A percentile compares a stretch with the other conserved stretches of the same genome.
Conservation (phyloP, 441 rosid species). For the Croton setiger region DNA sequence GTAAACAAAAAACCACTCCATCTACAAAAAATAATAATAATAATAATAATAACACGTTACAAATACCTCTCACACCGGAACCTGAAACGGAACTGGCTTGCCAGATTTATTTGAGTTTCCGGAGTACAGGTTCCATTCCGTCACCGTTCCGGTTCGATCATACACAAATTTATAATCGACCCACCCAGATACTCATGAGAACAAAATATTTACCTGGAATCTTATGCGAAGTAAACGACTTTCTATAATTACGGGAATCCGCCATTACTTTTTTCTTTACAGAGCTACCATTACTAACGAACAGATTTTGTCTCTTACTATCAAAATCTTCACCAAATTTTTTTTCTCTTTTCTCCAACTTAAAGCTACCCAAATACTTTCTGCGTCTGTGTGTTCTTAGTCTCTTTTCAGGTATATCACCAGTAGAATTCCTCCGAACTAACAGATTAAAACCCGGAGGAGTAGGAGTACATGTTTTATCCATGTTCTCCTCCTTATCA, state of each 20-base stretch:
- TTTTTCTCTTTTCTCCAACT: neutral
- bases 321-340: neutral
- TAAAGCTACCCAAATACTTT: neutral
- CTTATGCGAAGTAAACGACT: neutral
- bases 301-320: neutral
- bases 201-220: neutral
- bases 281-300: neutral
- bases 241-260: neutral
- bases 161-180: too few relatives aligned
- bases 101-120: too few relatives aligned
- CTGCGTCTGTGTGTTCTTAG: neutral
- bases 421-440: neutral
- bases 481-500: neutral
- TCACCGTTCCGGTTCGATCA: too few relatives aligned
- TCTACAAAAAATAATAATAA: too few relatives aligned
- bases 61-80: too few relatives aligned
- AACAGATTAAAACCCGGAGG: too few relatives aligned
- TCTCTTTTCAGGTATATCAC: neutral
- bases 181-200: too few relatives aligned
- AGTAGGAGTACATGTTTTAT: too few relatives aligned
- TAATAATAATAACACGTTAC: too few relatives aligned
- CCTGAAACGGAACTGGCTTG: too few relatives aligned
- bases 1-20: too few relatives aligned
- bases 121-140: too few relatives aligned
- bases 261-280: neutral